Evolutionary conservation across 352 stramenopile species (phyloP).

Genomic region (Globisporangium echinulatum): DNA sequence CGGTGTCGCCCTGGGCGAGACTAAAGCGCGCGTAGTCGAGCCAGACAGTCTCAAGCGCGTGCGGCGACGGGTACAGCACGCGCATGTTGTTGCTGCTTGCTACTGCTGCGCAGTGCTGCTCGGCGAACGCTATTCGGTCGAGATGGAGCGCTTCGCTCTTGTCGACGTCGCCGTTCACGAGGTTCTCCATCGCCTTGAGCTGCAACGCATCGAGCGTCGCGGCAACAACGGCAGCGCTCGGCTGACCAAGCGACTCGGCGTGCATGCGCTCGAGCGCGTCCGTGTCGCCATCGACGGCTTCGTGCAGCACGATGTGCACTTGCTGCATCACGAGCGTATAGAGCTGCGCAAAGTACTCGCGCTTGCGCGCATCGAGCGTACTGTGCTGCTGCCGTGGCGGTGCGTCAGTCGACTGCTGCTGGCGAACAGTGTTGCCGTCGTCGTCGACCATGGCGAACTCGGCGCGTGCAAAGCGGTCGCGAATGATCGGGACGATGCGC

Average conservation of each 20-base stretch:
- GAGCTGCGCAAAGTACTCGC: constrained; percentile 53
- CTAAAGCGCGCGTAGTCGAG: constrained; percentile 65
- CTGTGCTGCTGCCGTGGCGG: neutral
- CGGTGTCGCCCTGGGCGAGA: constrained; percentile 30
- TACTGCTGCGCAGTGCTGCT: constrained; percentile 21
- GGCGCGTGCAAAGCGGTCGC: constrained; percentile 38
- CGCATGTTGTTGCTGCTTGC: neutral
- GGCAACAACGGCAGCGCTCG: constrained; percentile 19
- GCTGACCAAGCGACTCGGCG: constrained; percentile 13
- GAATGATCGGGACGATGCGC: constrained; percentile 65
- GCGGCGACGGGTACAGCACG: constrained; percentile 2
- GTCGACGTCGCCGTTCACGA: constrained; percentile 56
- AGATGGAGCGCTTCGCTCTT: constrained; percentile 61
- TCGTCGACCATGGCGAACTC: constrained; percentile 16
- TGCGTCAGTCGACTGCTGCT: neutral
- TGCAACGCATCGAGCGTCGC: constrained; percentile 28
- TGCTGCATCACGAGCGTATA: constrained; percentile 75
- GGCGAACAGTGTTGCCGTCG: constrained; percentile 10
- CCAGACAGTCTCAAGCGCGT: constrained; percentile 34
- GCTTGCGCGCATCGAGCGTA: constrained; percentile 21
- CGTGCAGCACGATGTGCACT: constrained; percentile 60
- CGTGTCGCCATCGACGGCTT: constrained; percentile 40
- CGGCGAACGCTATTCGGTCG: constrained; percentile 54
- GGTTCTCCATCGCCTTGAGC: constrained; percentile 58
- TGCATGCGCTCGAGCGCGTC: constrained; percentile 29